These are phyloP conservation scores for Auriscalpium microsporum DNA, from an alignment of 768 basidiomycete genomes.

Conservation along the genomic window DNA sequence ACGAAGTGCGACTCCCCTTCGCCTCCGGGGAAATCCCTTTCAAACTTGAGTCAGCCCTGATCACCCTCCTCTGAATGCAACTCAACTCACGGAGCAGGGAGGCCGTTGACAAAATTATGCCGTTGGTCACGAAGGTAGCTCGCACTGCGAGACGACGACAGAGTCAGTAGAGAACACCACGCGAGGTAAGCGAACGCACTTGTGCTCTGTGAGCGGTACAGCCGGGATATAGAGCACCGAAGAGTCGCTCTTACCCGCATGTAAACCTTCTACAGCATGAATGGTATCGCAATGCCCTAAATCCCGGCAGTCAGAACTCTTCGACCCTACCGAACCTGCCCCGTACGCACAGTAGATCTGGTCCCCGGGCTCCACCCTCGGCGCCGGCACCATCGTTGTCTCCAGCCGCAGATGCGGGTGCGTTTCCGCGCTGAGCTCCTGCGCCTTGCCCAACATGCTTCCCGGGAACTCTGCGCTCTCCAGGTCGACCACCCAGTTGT, in stretches of 20 bases:
- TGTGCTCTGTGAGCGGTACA: constrained; percentile 55
- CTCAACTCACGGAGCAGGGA: constrained; percentile 41
- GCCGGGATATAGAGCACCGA: constrained; percentile 77
- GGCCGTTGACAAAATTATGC: constrained; percentile 47
- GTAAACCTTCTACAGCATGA: constrained; percentile 41
- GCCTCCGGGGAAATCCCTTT: constrained; percentile 49
- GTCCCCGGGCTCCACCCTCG: constrained; percentile 67
- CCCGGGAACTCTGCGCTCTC: constrained; percentile 20
- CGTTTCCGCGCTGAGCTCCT: constrained; percentile 40
- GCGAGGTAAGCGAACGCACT: not conserved
- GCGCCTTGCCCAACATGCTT: constrained; percentile 23
- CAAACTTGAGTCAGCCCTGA: not conserved
- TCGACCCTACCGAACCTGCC: not conserved
- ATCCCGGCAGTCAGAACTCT: not conserved
- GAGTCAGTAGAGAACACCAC: not conserved
- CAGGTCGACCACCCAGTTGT: constrained; percentile 25
- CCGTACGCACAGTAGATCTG: constrained; percentile 50
- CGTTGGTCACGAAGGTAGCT: constrained; percentile 56
- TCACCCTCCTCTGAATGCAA: not conserved
- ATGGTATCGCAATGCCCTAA: constrained; percentile 31
- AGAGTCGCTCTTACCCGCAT: constrained; percentile 47
- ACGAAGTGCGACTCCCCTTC: constrained; percentile 31
- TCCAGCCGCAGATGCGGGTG: constrained; percentile 65
- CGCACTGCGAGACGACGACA: constrained; percentile 23
- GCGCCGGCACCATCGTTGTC: constrained; percentile 61